These are phyloP conservation scores for Botrytis porri DNA, from an alignment of 2,329 filamentous ascomycete species.

Conservation along the genomic window DNA sequence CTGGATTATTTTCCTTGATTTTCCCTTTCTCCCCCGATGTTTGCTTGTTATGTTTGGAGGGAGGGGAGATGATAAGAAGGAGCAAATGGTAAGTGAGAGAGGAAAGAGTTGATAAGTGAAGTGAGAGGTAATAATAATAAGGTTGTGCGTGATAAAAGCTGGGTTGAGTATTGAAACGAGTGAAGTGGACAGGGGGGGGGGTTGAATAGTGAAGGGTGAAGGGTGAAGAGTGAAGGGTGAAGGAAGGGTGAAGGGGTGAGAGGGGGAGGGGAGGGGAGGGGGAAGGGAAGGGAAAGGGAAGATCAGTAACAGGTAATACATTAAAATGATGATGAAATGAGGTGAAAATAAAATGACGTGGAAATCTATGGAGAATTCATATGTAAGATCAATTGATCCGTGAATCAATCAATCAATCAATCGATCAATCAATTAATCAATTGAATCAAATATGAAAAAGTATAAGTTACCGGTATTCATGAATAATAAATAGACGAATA, in stretches of 20 bases:
- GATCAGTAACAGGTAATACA: neutral
- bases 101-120: neutral
- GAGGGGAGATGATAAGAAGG: neutral
- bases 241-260: neutral
- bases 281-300: neutral
- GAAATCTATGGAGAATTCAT: neutral
- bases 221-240: neutral
- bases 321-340: neutral
- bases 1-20: neutral
- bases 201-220: no score
- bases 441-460: no score
- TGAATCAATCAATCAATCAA: neutral
- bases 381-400: neutral
- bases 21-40: neutral
- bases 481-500: no score
- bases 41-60: neutral
- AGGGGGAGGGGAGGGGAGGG: no score
- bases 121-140: neutral
- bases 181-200: conserved; percentile 5
- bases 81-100: neutral
- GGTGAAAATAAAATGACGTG: neutral
- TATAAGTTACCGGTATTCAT: no score
- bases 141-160: conserved; percentile 5
- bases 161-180: conserved; percentile 1
- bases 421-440: no score